Conservation (phyloP, 768 basidiomycete genomes). For the Termitomyces sp. region DNA sequence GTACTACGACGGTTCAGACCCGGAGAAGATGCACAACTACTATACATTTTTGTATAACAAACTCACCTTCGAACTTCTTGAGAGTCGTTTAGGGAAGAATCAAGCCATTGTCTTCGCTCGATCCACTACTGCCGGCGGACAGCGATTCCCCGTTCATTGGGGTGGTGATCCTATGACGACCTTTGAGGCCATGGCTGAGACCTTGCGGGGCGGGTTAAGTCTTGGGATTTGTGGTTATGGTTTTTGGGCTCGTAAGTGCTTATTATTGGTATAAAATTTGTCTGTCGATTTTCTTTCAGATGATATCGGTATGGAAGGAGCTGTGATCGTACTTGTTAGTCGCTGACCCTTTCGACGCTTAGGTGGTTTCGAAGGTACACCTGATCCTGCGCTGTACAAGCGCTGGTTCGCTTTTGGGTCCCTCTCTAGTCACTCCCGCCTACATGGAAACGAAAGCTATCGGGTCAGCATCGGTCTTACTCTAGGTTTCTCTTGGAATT, state of each 20-base stretch:
- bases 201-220: slow-evolving; percentile 36
- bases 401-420: slow-evolving; percentile 39
- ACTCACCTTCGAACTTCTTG: slow-evolving; percentile 32
- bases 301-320: slow-evolving; percentile 35
- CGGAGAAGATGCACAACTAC: slow-evolving; percentile 21
- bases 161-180: slow-evolving; percentile 42
- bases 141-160: slow-evolving; percentile 35
- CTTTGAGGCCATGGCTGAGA: slow-evolving; percentile 45
- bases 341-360: neutral
- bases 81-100: slow-evolving; percentile 29
- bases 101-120: slow-evolving; percentile 40
- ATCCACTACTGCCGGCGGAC: slow-evolving; percentile 40
- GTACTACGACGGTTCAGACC: slow-evolving; percentile 20
- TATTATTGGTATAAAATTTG: neutral
- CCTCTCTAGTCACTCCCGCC: slow-evolving; percentile 35
- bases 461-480: slow-evolving; percentile 22
- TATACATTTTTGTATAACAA: slow-evolving; percentile 30
- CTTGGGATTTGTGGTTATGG: slow-evolving; percentile 38
- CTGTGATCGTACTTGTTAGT: neutral
- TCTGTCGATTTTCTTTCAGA: slow-evolving; percentile 12
- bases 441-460: slow-evolving; percentile 42
- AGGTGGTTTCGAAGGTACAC: slow-evolving; percentile 28
- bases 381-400: slow-evolving; percentile 33
- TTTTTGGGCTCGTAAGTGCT: slow-evolving; percentile 30
- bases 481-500: neutral